A percentile compares a stretch with the other conserved stretches of the same genome.
Evolutionary conservation across 306 rosid genomes (phyloP).

Genomic region (Gastrolobium villosum): DNA sequence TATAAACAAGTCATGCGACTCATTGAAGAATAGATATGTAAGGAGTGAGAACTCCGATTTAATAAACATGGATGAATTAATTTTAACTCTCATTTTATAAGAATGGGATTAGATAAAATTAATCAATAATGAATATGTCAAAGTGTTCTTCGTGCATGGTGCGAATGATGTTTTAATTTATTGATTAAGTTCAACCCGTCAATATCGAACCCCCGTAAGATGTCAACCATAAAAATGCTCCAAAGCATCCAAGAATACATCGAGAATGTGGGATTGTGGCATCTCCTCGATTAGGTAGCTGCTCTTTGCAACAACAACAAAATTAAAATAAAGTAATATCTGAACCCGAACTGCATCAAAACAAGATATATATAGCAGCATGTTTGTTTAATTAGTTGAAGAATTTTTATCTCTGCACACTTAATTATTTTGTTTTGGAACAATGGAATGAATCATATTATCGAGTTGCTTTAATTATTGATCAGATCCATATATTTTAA

Average conservation of each 20-base stretch:
- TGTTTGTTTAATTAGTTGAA: slow-evolving; percentile 51
- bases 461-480: neutral
- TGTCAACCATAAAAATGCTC: slow-evolving; percentile 47
- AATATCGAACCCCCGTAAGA: slow-evolving; percentile 48
- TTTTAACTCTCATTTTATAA: neutral
- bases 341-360: neutral
- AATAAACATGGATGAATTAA: neutral
- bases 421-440: neutral
- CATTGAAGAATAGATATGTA: too few relatives aligned
- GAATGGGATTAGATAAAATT: neutral
- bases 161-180: neutral
- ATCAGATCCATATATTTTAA: neutral
- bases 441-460: neutral
- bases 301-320: neutral
- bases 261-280: slow-evolving; percentile 31
- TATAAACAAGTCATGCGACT: too few relatives aligned
- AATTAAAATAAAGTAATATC: neutral
- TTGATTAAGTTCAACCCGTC: slow-evolving; percentile 35
- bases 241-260: slow-evolving; percentile 43
- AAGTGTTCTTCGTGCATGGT: neutral
- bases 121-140: neutral
- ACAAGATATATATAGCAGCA: neutral
- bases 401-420: slow-evolving; percentile 36
- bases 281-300: slow-evolving; percentile 34
- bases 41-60: too few relatives aligned